Base-by-base conservation (phyloP, 2,329 filamentous ascomycete species). In the Simplicillium sp. region DNA sequence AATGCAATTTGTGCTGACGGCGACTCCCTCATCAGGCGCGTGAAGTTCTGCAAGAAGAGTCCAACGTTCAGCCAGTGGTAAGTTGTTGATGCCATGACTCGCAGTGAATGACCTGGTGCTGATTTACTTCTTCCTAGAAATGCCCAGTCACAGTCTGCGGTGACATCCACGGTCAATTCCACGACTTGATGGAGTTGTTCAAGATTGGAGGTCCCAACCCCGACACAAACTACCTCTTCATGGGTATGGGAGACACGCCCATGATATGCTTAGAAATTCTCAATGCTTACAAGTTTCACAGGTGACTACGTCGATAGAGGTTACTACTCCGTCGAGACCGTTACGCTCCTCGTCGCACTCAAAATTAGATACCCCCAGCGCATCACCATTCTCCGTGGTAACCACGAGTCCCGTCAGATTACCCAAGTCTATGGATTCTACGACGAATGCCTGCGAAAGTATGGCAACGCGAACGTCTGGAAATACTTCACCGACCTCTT, bases 401-500 rank as follows among this genome's bases (percentile, higher is more conserved):
- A 98, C 65, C 92, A 98, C 67, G 92, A 98, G 66, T 95, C 88
- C 43, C 83, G 92, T 54, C 92, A 92, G 54, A 92, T 98, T 40
- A 98, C 92, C 11, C 92, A 98, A 64, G 97, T 90, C 20, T 98
- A 98, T 64, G 92, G 92, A 43, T 98, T 98, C 68, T 98, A 33
- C 15, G 31, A 33, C 31, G 31, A 33, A 15, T 33, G 31, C 31
- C 31, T 33, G 6, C 31, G 31, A 13, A 33, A 33, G 15, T 33
- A 33, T 15, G 92, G 92, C 59, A 97, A 95, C 58, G 88, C 92
- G 48, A 96, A 92, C 54, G 92, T 98, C 16, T 98, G 92, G 92
- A 92, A 98, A 64, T 92, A 97, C 62, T 98, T 98, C 60, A 98
- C 92, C 50, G 92, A 98, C 67, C 97, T 98, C 89, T 98, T 98